Percentiles rank a stretch among this genome's conserved stretches.
phyloP scores from a whole-genome alignment of 768 basidiomycete genomes.

The Tulasnella calospora region DNA sequence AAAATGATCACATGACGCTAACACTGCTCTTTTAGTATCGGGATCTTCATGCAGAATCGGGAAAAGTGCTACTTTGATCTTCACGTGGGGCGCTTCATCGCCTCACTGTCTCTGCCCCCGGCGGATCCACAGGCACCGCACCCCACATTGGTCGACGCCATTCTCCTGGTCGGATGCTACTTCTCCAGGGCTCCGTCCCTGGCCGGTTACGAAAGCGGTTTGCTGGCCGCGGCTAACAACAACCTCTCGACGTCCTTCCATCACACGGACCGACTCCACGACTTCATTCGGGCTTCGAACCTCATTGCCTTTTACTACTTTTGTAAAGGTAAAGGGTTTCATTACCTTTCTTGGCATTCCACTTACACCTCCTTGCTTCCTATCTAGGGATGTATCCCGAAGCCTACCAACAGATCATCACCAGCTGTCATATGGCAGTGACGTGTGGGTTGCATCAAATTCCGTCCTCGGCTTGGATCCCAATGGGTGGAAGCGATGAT shows the following conservation, averaged over 20 bases:
- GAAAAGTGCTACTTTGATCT: slow-evolving; percentile 26
- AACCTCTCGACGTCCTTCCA: slow-evolving; percentile 2
- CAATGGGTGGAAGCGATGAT: not conserved
- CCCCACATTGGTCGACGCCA: slow-evolving; percentile 23
- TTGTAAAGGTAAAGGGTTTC: slow-evolving; percentile 12
- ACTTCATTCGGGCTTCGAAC: slow-evolving; percentile 19
- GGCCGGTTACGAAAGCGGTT: not conserved
- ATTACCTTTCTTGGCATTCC: not conserved
- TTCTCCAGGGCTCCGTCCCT: slow-evolving; percentile 18
- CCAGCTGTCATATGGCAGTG: slow-evolving; percentile 45
- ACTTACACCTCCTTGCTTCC: not conserved
- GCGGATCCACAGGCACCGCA: slow-evolving; percentile 14
- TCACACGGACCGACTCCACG: slow-evolving; percentile 22
- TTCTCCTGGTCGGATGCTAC: slow-evolving; percentile 25
- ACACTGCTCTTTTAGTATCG: slow-evolving; percentile 19
- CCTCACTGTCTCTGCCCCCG: slow-evolving; percentile 5
- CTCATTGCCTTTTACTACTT: slow-evolving; percentile 23
- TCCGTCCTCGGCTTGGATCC: slow-evolving; percentile 17
- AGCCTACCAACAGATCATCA: slow-evolving; percentile 13
- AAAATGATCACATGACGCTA: not conserved
- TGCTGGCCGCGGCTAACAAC: not conserved
- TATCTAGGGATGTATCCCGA: slow-evolving; percentile 14
- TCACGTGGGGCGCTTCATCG: slow-evolving; percentile 19
- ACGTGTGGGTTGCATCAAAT: slow-evolving; percentile 55
- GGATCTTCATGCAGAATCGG: slow-evolving; percentile 19